A percentile compares a stretch with the other conserved stretches of the same genome.
These are phyloP conservation scores for Boletus fagicola DNA, from an alignment of 768 basidiomycete genomes.

Conservation along the genomic window DNA sequence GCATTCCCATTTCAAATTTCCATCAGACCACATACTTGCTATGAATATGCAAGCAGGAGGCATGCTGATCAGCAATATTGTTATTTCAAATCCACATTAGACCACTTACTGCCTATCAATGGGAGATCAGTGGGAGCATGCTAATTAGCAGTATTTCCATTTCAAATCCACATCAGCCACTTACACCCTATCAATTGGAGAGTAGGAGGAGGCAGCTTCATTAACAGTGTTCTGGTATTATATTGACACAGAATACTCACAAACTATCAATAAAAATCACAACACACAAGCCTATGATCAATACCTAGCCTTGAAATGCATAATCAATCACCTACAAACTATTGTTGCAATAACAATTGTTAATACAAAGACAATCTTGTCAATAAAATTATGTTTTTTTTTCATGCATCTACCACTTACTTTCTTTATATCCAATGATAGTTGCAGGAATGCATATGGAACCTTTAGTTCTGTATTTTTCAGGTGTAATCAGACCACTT, in stretches of 20 bases:
- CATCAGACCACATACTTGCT: not conserved
- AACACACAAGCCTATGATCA: not conserved
- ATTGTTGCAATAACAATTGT: not conserved
- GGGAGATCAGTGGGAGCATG: not conserved
- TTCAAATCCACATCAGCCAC: too few relatives aligned
- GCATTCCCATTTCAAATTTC: not conserved
- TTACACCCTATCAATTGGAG: too few relatives aligned
- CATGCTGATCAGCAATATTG: rapidly evolving
- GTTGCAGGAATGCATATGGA: too few relatives aligned
- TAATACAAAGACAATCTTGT: not conserved
- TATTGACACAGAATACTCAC: not conserved
- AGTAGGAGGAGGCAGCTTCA: not conserved
- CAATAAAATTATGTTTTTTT: not conserved
- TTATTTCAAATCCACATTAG: not conserved
- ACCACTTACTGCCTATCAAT: not conserved
- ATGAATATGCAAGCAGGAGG: not conserved
- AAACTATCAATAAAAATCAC: not conserved
- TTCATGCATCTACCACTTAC: not conserved
- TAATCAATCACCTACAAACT: not conserved
- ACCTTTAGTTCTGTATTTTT: too few relatives aligned
- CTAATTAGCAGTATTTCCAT: rapidly evolving
- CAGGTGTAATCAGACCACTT: too few relatives aligned
- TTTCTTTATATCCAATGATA: too few relatives aligned
- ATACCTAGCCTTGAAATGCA: not conserved
- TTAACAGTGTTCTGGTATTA: not conserved